Percentiles rank a stretch among this genome's conserved stretches.
Conservation (phyloP, 2,329 filamentous ascomycete genomes). For the Pseudodiploospora longispora region DNA sequence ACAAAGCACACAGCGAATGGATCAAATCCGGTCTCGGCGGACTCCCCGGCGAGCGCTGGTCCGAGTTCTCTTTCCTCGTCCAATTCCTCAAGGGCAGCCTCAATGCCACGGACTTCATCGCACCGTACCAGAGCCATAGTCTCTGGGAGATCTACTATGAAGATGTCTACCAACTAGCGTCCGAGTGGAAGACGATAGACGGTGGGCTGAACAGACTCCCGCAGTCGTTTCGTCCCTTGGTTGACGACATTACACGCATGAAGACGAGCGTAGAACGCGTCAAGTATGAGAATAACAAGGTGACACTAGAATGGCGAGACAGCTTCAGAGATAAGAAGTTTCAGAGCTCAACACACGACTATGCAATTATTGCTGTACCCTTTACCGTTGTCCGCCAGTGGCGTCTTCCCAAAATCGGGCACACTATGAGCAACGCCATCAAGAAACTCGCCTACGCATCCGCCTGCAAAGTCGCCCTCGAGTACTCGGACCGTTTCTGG, state of each 20-base stretch:
- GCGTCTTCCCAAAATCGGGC: conserved; percentile 41
- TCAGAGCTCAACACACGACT: conserved; percentile 51
- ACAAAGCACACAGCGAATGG: conserved; percentile 34
- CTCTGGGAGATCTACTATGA: conserved; percentile 32
- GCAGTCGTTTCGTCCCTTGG: too few relatives aligned
- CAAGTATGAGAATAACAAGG: conserved; percentile 33
- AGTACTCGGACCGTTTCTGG: conserved; percentile 59
- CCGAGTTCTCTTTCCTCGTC: conserved; percentile 54
- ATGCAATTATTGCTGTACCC: conserved; percentile 56
- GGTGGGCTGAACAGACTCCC: conserved; percentile 20
- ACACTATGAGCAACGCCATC: conserved; percentile 40
- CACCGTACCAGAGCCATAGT: too few relatives aligned
- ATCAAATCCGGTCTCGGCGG: conserved; percentile 18
- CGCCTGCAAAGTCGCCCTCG: conserved; percentile 54
- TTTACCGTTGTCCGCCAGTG: conserved; percentile 58
- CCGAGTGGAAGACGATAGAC: conserved; percentile 57
- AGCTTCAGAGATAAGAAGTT: conserved; percentile 30
- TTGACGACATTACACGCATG: too few relatives aligned
- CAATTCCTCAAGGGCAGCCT: conserved; percentile 47
- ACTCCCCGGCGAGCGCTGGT: conserved; percentile 53
- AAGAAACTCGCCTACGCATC: conserved; percentile 33
- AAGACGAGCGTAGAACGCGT: too few relatives aligned
- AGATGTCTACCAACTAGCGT: conserved; percentile 50
- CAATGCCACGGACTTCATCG: conserved; percentile 34
- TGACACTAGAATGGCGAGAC: conserved; percentile 51